Evolutionary conservation across 2,329 filamentous ascomycete genomes (phyloP), one percentile per base, ranked within the genome.

Genomic region (Claviceps cyperi): DNA sequence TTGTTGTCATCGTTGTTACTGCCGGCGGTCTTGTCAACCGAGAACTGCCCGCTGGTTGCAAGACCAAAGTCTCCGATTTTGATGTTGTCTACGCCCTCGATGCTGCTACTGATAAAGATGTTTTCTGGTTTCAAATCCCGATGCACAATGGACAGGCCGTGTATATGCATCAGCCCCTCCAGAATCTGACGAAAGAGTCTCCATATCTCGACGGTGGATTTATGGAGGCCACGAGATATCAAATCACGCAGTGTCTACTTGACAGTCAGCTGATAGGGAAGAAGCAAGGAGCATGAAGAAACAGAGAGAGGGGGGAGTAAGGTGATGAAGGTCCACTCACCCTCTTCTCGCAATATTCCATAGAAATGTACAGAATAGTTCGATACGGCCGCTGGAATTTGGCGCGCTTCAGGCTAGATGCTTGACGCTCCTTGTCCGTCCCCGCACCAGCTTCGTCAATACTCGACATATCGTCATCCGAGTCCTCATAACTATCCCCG

Each of bases 31-130:
- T 74, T 80, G 54, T 85, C 83, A 5, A 75, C 67, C 2, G 80
- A 76, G 55, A 85, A 82, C 58, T 94, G 87, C 0, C 87, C 88
- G 55, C 84, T 92, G 0, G 90, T 97, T 17, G 92, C 92, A 37
- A 98, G 73, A 4, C 92, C 92, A 64, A 98, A 97, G 61, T 98
- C 92, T 43, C 92, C 92, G 57, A 98, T 96, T 57, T 94, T 92
- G 38, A 94, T 89, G 58, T 94, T 92, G 55, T 89, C 87, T 2
- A 83, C 77, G 7, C 84, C 80, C 59, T 97, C 91, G 3, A 71
- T 63, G 22, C 75, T 72, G 39, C 73, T 71, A 37, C 72, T 73
- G 56, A 98, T 94, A 67, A 98, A 98, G 32, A 98, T 83, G 56
- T 98, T 98, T 62, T 97, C 92, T 0, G 92, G 92, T 63, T 98